These are phyloP conservation scores for Mycena galericulata DNA, from an alignment of 768 basidiomycete genomes.

Conservation along the genomic window DNA sequence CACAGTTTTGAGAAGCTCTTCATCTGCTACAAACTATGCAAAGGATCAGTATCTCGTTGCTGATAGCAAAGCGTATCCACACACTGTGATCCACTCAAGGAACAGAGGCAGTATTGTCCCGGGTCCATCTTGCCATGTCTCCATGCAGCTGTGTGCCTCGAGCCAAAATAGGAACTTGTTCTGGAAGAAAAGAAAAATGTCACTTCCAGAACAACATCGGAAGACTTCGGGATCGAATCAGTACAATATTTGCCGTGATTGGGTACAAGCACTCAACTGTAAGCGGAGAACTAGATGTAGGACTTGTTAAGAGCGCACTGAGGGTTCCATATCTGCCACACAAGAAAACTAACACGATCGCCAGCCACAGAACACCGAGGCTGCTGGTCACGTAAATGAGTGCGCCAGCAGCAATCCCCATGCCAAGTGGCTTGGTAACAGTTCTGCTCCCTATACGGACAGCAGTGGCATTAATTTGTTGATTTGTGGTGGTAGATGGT, in stretches of 20 bases:
- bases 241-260: neutral
- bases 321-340: no score
- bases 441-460: no score
- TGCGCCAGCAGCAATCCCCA: no score
- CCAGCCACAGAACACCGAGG: no score
- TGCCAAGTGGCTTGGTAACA: no score
- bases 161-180: constrained; percentile 1
- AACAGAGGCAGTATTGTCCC: neutral
- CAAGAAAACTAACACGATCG: no score
- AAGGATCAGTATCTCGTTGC: neutral
- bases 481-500: no score
- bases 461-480: no score
- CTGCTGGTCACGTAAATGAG: no score
- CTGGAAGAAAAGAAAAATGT: neutral
- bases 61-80: neutral
- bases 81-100: neutral
- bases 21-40: neutral
- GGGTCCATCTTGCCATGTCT: neutral
- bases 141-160: constrained; percentile 7
- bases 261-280: neutral
- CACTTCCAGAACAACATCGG: neutral
- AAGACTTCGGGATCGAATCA: neutral
- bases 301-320: no score
- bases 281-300: neutral
- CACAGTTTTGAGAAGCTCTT: neutral